Evolutionary conservation across 2,329 filamentous ascomycete genomes (phyloP).

Genomic region (Epichloe sp.): DNA sequence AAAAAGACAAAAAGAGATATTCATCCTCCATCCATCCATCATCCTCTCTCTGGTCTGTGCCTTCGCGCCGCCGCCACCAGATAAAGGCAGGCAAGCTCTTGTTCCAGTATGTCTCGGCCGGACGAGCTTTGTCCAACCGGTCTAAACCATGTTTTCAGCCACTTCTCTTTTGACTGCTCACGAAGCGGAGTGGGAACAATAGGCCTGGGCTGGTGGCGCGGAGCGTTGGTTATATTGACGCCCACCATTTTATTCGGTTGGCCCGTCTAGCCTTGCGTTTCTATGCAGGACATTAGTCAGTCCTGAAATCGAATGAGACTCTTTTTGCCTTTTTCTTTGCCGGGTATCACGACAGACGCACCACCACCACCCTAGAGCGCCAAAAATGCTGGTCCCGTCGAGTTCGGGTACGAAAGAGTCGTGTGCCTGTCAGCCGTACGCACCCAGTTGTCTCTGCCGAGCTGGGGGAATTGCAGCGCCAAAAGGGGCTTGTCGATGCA

Average conservation of each 20-base stretch:
- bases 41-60: not conserved
- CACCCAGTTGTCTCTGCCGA: no score
- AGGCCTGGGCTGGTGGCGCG: constrained; percentile 2
- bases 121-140: not conserved
- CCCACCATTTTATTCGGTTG: not conserved
- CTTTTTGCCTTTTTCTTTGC: no score
- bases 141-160: not conserved
- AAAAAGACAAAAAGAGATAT: no score
- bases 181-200: not conserved
- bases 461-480: no score
- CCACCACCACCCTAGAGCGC: no score
- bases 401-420: no score
- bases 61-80: not conserved
- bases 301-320: constrained; percentile 1
- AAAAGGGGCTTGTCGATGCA: no score
- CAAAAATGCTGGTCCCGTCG: no score
- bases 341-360: no score
- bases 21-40: not conserved
- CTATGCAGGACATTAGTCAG: constrained; percentile 4
- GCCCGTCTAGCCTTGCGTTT: not conserved
- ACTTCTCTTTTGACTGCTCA: not conserved
- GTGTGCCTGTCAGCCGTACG: no score
- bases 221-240: not conserved
- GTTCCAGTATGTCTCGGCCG: not conserved
- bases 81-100: not conserved